phyloP scores from a whole-genome alignment of 139 green algal genomes.

The Haematococcus lacustris region DNA sequence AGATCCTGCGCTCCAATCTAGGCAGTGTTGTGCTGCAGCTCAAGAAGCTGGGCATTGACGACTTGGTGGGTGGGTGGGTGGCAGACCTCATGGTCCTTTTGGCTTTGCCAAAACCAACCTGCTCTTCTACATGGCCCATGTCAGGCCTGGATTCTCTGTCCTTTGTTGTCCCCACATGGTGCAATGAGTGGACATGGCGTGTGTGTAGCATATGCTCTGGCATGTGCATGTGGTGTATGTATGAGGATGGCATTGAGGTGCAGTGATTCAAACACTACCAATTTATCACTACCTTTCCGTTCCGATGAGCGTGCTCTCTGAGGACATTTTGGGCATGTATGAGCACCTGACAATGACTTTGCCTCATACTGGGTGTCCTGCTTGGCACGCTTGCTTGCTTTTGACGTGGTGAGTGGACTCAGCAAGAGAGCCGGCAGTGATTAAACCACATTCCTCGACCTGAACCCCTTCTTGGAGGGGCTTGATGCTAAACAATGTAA shows the following conservation, averaged over 20 bases:
- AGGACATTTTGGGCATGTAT: background rate
- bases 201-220: background rate
- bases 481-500: slow-evolving; percentile 4
- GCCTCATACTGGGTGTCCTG: too few relatives aligned
- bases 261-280: background rate
- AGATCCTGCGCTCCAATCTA: slow-evolving; percentile 98
- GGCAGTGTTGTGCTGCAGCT: slow-evolving; percentile 95
- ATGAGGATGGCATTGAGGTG: background rate
- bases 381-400: too few relatives aligned
- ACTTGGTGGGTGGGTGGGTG: slow-evolving; percentile 81
- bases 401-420: background rate
- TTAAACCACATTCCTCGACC: slow-evolving; percentile 71
- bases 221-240: background rate
- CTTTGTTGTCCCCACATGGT: too few relatives aligned
- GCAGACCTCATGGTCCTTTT: too few relatives aligned
- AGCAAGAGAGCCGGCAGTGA: slow-evolving; percentile 16
- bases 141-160: too few relatives aligned
- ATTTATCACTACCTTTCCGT: slow-evolving; percentile 11
- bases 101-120: too few relatives aligned
- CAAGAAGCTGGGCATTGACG: slow-evolving; percentile 99
- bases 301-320: background rate
- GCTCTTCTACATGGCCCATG: too few relatives aligned
- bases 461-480: slow-evolving; percentile 30
- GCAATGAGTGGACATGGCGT: too few relatives aligned
- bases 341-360: too few relatives aligned